These are phyloP conservation scores for Tetrapyrgos nigripes DNA, from an alignment of 1,284 basidiomycete species.

Conservation along the genomic window DNA sequence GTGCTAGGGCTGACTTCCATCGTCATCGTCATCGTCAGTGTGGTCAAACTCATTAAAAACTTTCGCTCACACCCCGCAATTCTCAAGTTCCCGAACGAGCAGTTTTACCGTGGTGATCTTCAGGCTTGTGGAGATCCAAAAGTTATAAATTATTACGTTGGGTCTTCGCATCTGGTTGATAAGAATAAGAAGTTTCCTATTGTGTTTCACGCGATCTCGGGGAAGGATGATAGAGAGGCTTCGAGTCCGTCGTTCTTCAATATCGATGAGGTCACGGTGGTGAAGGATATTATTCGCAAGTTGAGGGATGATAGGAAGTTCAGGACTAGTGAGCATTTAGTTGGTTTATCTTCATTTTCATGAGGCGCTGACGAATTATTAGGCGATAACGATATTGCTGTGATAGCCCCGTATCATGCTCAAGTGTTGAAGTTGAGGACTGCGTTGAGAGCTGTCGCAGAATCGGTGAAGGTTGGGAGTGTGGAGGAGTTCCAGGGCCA, in stretches of 20 bases:
- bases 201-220: conserved; percentile 52
- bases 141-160: conserved; percentile 41
- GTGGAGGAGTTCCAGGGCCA: conserved; percentile 75
- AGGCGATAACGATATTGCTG: conserved; percentile 58
- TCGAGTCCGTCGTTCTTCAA: conserved; percentile 58
- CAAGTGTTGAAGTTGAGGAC: conserved; percentile 58
- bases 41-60: conserved; percentile 59
- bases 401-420: conserved; percentile 69
- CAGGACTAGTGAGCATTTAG: conserved; percentile 43
- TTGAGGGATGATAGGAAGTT: conserved; percentile 39
- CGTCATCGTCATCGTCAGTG: conserved; percentile 32
- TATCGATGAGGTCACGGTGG: conserved; percentile 47
- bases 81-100: conserved; percentile 61
- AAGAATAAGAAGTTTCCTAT: conserved; percentile 45
- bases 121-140: conserved; percentile 45
- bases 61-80: conserved; percentile 65
- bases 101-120: conserved; percentile 60
- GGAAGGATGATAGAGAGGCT: conserved; percentile 48
- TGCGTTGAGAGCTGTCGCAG: conserved; percentile 39
- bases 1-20: not conserved
- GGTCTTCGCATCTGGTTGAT: conserved; percentile 36
- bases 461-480: conserved; percentile 56
- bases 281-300: conserved; percentile 43
- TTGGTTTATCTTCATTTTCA: not conserved
- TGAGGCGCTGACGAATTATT: not conserved